A percentile compares a stretch with the other conserved stretches of the same genome.
These are phyloP conservation scores for Thelonectria olida DNA, from an alignment of 2,329 filamentous ascomycete species.

Conservation along the genomic window DNA sequence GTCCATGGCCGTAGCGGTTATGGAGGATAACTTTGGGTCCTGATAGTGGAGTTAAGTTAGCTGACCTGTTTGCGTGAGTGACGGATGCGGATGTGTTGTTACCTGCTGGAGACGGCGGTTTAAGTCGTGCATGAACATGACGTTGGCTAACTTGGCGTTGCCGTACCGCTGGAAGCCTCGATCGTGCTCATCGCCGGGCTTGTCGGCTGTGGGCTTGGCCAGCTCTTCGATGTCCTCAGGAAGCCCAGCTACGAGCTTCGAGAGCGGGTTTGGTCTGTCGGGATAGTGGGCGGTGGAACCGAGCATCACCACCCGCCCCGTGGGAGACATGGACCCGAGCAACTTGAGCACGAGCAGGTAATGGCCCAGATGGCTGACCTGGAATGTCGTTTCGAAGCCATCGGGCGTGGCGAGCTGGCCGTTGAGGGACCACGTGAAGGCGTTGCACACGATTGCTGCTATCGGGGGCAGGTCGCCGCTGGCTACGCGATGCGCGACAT, in stretches of 20 bases:
- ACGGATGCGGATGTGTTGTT: slow-evolving; percentile 27
- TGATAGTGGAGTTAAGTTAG: neutral
- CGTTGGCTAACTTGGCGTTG: slow-evolving; percentile 32
- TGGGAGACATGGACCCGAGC: slow-evolving; percentile 21
- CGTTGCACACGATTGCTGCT: slow-evolving; percentile 33
- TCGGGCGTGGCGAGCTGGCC: slow-evolving; percentile 22
- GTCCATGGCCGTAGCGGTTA: slow-evolving; percentile 35
- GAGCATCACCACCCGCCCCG: slow-evolving; percentile 27
- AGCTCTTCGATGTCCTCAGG: slow-evolving; percentile 17
- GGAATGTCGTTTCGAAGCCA: slow-evolving; percentile 30
- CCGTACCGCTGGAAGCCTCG: slow-evolving; percentile 37
- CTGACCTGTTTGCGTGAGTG: slow-evolving; percentile 20
- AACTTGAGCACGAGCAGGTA: slow-evolving; percentile 34
- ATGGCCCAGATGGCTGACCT: slow-evolving; percentile 32
- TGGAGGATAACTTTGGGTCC: slow-evolving; percentile 28
- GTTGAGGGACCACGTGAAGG: slow-evolving; percentile 25
- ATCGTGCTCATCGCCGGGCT: slow-evolving; percentile 24
- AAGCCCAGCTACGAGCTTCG: slow-evolving; percentile 19
- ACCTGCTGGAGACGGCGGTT: slow-evolving; percentile 26
- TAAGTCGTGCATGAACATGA: slow-evolving; percentile 40
- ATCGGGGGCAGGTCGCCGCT: slow-evolving; percentile 21
- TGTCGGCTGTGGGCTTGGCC: slow-evolving; percentile 10
- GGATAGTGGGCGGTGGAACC: slow-evolving; percentile 27
- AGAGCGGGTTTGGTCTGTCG: slow-evolving; percentile 23
- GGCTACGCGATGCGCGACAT: neutral